Base-by-base conservation (phyloP, 192 early-diverging fungal species). In the Entomortierella parvispora region DNA sequence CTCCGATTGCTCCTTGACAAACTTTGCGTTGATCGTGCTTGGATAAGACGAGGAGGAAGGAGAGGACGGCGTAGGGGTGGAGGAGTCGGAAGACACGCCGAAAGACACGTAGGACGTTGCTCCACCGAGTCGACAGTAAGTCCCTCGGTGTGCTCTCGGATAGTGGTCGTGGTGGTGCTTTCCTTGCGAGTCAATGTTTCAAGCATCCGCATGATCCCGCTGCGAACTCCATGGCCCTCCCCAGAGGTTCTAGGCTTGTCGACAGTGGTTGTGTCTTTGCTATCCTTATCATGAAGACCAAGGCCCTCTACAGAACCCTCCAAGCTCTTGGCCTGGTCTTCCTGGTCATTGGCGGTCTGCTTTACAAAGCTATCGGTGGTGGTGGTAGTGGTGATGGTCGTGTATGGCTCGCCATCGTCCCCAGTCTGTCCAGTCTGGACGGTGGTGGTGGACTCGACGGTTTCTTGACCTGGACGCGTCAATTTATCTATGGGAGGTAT, bases 1-100 rank as follows among this genome's bases (percentile, higher is more conserved):
- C 0, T 58, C 3, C 2, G 74, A 63, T n/a, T 77, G 74, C n/a
- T 63, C 60, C 29, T 64, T 63, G 2, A 77, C 74, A 58, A 68
- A 68, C 25, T 64, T 68, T 20, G 65, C 65, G 31, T 77, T 64
- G 26, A 77, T 77, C 10, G 74, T 77, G 2, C 34, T 43, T 31
- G 65, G 74, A 37, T 77, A 77, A 18, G 55, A 18, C 55, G 15
- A 9, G 14, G 53, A 20, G n/a, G 12, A 12, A 37, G 56, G 22
- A 7, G 56, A 18, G 1, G 37, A 4, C 4, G 40, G 8, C 2
- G 58, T 22, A 47, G 28, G 10, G 26, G 18, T 26, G 22, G 34
- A 20, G 6, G 55, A 22, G 12, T 20, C 22, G 33, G n/a, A n/a
- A n/a, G n/a, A n/a, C n/a, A 40, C 55, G 0, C 10, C 17, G 22